These are phyloP conservation scores for Brasilioporus rufonigricans DNA, from an alignment of 768 basidiomycete genomes.

Conservation along the genomic window DNA sequence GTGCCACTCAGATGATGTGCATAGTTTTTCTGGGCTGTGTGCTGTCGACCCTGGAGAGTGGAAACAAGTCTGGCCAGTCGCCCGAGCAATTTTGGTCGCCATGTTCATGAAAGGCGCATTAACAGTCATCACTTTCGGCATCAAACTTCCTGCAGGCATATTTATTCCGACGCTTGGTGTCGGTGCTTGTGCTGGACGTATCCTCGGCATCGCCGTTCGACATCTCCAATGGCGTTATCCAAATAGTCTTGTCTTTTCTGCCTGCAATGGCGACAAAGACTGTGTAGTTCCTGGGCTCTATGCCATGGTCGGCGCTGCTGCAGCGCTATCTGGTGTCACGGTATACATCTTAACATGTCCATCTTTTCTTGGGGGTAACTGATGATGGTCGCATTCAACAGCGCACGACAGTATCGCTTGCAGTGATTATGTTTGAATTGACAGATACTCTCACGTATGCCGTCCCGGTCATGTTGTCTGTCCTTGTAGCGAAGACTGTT, in stretches of 20 bases:
- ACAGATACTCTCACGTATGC: slow-evolving; percentile 92
- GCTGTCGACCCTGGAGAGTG: slow-evolving; percentile 58
- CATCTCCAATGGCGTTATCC: slow-evolving; percentile 68
- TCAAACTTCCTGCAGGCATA: slow-evolving; percentile 89
- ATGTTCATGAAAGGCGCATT: slow-evolving; percentile 78
- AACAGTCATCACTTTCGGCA: slow-evolving; percentile 90
- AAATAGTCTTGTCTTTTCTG: slow-evolving; percentile 54
- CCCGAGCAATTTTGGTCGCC: slow-evolving; percentile 66
- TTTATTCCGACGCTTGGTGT: slow-evolving; percentile 96
- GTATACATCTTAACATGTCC: slow-evolving; percentile 37
- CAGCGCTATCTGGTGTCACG: slow-evolving; percentile 93
- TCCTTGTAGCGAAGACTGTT: slow-evolving; percentile 58
- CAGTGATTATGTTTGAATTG: slow-evolving; percentile 95
- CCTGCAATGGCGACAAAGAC: slow-evolving; percentile 60
- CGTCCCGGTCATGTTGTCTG: slow-evolving; percentile 83
- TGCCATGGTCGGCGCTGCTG: slow-evolving; percentile 96
- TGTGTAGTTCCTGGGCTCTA: slow-evolving; percentile 91
- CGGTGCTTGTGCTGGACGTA: slow-evolving; percentile 89
- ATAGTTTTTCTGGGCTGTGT: slow-evolving; percentile 68
- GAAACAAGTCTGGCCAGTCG: slow-evolving; percentile 57
- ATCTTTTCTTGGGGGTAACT: not conserved
- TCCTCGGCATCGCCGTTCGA: slow-evolving; percentile 80
- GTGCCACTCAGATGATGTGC: slow-evolving; percentile 58
- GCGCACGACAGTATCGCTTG: slow-evolving; percentile 89
- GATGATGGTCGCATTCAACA: slow-evolving; percentile 26